These are phyloP conservation scores for Acer campestre DNA, from an alignment of 345 rosid species.

Conservation along the genomic window DNA sequence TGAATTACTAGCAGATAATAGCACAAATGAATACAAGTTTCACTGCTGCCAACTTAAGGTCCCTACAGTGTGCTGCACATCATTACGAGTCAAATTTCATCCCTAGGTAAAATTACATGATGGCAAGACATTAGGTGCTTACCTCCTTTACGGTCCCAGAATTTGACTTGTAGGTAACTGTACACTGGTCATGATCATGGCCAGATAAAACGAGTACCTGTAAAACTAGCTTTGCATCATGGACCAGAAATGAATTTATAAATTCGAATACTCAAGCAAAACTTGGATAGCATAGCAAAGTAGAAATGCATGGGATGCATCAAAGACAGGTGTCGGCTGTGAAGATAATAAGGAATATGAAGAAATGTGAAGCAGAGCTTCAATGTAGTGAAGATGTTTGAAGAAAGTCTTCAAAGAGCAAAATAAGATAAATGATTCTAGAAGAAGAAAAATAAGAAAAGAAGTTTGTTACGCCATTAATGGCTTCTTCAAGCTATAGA, in stretches of 20 bases:
- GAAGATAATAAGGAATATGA: too few relatives aligned
- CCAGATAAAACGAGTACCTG: constrained; percentile 80
- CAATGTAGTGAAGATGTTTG: too few relatives aligned
- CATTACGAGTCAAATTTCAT: constrained; percentile 23
- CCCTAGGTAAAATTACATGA: constrained; percentile 17
- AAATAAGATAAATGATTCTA: too few relatives aligned
- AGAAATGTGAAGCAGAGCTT: too few relatives aligned
- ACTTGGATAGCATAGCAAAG: not conserved
- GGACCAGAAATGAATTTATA: not conserved
- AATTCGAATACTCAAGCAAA: not conserved
- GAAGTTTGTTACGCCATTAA: too few relatives aligned
- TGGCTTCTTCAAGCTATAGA: too few relatives aligned
- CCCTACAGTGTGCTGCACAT: constrained; percentile 83
- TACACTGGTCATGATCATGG: constrained; percentile 96
- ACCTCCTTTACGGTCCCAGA: constrained; percentile 64
- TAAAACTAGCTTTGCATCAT: constrained; percentile 17
- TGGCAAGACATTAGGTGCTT: constrained; percentile 22
- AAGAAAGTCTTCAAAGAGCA: too few relatives aligned
- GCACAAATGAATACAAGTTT: constrained; percentile 90
- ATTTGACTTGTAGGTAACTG: constrained; percentile 52
- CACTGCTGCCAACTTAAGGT: constrained; percentile 98
- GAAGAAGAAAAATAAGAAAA: too few relatives aligned
- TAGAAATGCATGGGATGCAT: not conserved
- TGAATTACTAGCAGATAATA: constrained; percentile 58
- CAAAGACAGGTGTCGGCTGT: not conserved